These are phyloP conservation scores for Schoenoplectus tabernaemontani DNA, from an alignment of 202 grass and related monocot genomes.

Conservation along the genomic window DNA sequence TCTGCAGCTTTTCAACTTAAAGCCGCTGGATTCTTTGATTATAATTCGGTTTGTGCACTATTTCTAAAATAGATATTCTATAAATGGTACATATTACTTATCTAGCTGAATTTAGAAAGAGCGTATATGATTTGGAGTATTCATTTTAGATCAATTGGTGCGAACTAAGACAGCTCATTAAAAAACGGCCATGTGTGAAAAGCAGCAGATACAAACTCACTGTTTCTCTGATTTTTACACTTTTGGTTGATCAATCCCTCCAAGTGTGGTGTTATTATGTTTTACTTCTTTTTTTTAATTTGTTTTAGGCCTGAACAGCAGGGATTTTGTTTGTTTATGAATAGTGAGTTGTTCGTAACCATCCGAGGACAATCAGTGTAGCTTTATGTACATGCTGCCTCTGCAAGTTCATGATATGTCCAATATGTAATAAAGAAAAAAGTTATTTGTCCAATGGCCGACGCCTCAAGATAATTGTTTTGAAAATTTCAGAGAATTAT, in stretches of 20 bases:
- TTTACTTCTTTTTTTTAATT: neutral
- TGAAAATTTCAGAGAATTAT: neutral
- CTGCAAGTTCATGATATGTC: constrained; percentile 5
- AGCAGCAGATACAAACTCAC: constrained; percentile 1
- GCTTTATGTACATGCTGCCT: neutral
- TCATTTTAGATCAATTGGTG: neutral
- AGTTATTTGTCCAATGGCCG: neutral
- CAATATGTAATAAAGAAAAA: neutral
- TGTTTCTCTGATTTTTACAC: constrained; percentile 3
- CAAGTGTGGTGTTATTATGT: neutral
- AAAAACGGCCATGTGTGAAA: neutral
- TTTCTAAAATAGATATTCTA: neutral
- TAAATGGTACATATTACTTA: too few species aligned
- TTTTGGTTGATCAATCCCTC: neutral
- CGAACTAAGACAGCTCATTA: neutral
- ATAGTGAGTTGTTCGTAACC: neutral
- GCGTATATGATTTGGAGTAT: neutral
- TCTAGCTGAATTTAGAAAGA: neutral
- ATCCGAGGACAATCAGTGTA: neutral
- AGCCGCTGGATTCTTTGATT: neutral
- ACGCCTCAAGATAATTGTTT: neutral
- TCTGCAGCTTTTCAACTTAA: constrained; percentile 14
- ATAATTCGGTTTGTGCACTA: neutral
- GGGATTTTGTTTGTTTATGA: neutral
- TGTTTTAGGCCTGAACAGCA: neutral